phyloP scores from a whole-genome alignment of 2,329 filamentous ascomycete species.

The Xylaria sp. region DNA sequence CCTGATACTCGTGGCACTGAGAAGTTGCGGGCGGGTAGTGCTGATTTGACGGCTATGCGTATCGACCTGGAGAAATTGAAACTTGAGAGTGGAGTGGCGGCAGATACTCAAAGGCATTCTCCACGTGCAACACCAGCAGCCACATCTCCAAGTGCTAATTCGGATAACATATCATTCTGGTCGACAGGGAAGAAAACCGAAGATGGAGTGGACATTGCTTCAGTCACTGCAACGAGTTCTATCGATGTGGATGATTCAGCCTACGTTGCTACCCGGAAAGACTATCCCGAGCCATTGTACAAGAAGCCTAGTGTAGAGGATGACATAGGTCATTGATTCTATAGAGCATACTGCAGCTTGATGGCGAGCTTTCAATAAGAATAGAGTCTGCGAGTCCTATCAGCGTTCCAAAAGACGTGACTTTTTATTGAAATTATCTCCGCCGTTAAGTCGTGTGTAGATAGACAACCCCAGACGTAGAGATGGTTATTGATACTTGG shows the following conservation, averaged over 20 bases:
- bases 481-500: background rate
- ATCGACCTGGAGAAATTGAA: constrained; percentile 19
- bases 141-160: constrained; percentile 42
- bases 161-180: constrained; percentile 46
- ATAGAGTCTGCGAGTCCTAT: too few relatives aligned
- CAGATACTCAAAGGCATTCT: background rate
- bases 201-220: constrained; percentile 38
- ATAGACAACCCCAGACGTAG: too few relatives aligned
- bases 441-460: background rate
- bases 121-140: constrained; percentile 12
- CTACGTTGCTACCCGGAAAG: constrained; percentile 1
- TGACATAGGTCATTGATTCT: constrained; percentile 11
- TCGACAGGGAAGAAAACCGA: constrained; percentile 41
- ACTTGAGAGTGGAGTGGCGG: constrained; percentile 27
- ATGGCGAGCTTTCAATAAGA: background rate
- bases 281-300: constrained; percentile 26
- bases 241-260: constrained; percentile 35
- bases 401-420: too few relatives aligned
- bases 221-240: constrained; percentile 45
- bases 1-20: background rate
- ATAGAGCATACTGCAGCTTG: background rate
- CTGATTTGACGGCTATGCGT: background rate
- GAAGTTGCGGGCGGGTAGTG: too few relatives aligned
- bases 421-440: too few relatives aligned
- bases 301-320: constrained; percentile 46